Evolutionary conservation across 2,329 filamentous ascomycete genomes (phyloP), one percentile per base, ranked within the genome.

Genomic region (Trichophyton benhamiae): DNA sequence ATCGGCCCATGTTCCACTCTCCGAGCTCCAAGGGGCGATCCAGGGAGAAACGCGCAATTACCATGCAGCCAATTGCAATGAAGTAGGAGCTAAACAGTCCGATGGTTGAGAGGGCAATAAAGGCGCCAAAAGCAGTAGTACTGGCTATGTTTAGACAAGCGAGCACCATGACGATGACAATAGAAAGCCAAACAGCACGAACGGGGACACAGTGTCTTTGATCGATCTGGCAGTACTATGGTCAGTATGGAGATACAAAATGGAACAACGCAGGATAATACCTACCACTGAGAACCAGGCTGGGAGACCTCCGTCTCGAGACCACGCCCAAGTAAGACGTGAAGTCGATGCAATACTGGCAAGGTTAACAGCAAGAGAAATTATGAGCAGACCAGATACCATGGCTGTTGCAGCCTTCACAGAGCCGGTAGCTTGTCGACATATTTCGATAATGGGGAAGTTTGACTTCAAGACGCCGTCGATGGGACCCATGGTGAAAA

Each of bases 241-340:
- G 41, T 38, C n/a, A 52, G 27, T 42, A 8, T 11, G 46, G 17
- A 15, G 11, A 1, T 25, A 20, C 46, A 25, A 8, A 0, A n/a
- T 25, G 33, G n/a, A 25, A 46, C 15, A 57, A n/a, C 7, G 20
- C 11, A 15, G 48, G 38, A n/a, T 42, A 46, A 46, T 36, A 27
- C 63, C 61, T 61, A 68, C 67, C 20, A 70, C 67, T 53, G 72
- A 67, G 60, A 76, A 71, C 22, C 69, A 74, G 41, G 70, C 71
- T 0, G 77, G 77, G 0, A 80, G 66, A 4, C 76, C 79, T 2
- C 76, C 76, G 60, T 81, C 79, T 3, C 75, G 68, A 11, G 78
- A 75, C 70, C 79, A 81, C 0, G 76, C 76, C 79, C 79, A 81
- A 0, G 77, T 76, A 1, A 80, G 66, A 2, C 79, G 75, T 0